Evolutionary conservation across 2,329 filamentous ascomycete genomes (phyloP), one percentile per base, ranked within the genome.

Genomic region (Xylariomycetidae sp.): DNA sequence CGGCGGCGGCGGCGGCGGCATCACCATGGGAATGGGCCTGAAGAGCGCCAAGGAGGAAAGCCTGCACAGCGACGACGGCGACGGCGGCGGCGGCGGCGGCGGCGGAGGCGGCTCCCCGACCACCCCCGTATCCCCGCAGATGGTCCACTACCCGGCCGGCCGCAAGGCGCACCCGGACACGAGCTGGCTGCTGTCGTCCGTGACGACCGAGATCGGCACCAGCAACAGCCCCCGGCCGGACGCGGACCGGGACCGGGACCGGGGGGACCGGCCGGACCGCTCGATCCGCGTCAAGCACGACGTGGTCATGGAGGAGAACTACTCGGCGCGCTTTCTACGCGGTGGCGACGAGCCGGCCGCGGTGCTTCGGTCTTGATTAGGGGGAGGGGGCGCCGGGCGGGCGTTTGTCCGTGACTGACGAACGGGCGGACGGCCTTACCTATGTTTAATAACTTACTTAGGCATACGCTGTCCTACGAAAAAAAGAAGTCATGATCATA

Each of bases 121-220:
- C 22, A 8, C 19, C 16, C 14, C 33, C 15, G 15, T 18, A 13
- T 25, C 24, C 12, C 24, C 24, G 24, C 10, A 13, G 15, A 10
- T 16, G 10, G 26, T 12, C 5, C 26, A 29, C 15, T 29, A 17
- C 10, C 25, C 8, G 14, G 25, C 25, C 7, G 25, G 13, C 25
- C 25, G 25, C 9, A 7, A 13, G 15, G 26, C 13, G 14, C 8
- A 12, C 20, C 20, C 34, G 6, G 36, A 39, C 25, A 34, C 36
- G 16, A 33, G 29, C 28, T 49, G 40, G 45, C 34, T 40, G 19
- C 29, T 29, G 25, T 42, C 47, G 3, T 37, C 43, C 9, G 39
- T 49, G 14, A 51, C 42, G 20, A 49, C 46, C 5, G 38, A 44
- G 14, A 49, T 51, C 17, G 40, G 37, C 8, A 30, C 39, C 4